Conservation (phyloP, 371 early-diverging fungal genomes). For the Conidiobolus incongruus region DNA sequence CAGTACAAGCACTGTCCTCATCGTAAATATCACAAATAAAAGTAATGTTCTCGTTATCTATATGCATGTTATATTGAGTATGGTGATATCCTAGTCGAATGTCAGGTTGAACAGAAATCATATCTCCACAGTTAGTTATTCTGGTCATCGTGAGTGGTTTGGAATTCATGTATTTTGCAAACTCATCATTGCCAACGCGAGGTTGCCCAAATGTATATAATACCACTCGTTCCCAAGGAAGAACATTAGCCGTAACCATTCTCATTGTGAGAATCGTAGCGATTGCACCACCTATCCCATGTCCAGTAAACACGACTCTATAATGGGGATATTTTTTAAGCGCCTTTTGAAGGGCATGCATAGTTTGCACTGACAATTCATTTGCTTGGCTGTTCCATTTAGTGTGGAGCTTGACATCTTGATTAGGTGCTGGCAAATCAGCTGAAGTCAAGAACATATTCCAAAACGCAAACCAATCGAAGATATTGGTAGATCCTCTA, state of each 20-base stretch:
- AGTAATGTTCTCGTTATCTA: background rate
- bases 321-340: background rate
- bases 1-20: background rate
- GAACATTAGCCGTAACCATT: background rate
- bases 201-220: constrained; percentile 1
- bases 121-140: background rate
- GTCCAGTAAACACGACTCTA: background rate
- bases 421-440: no score
- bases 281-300: constrained; percentile 1
- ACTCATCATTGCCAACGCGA: background rate
- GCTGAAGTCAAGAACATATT: no score
- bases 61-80: background rate
- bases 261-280: background rate
- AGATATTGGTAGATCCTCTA: no score
- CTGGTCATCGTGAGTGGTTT: background rate
- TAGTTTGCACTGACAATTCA: no score
- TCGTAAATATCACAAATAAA: background rate
- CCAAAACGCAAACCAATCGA: no score
- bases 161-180: background rate
- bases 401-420: no score
- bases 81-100: background rate
- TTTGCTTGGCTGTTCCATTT: no score
- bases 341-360: no score
- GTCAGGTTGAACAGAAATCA: background rate
- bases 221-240: background rate